Conservation (phyloP, 495 filamentous ascomycete genomes). For the Cudoniella acicularis region DNA sequence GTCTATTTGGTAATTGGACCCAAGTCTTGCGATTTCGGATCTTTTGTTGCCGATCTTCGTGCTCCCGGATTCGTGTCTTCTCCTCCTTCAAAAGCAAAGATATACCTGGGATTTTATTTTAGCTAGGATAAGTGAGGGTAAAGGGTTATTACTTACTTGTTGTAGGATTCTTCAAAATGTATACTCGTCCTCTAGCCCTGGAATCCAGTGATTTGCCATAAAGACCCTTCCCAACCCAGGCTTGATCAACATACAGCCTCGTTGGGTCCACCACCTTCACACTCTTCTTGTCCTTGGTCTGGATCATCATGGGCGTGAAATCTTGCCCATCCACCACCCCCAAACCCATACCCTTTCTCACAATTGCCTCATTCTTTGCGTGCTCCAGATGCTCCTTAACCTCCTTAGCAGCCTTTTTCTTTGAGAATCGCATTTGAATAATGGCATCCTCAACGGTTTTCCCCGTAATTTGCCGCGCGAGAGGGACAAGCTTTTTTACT, state of each 20-base stretch:
- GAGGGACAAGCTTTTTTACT: slow-evolving; percentile 79
- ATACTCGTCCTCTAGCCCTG: slow-evolving; percentile 64
- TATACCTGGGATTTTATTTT: slow-evolving; percentile 51
- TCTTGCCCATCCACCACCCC: slow-evolving; percentile 36
- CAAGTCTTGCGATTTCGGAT: slow-evolving; percentile 68
- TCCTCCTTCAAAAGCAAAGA: slow-evolving; percentile 88
- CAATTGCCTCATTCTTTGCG: slow-evolving; percentile 74
- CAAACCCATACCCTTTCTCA: slow-evolving; percentile 81
- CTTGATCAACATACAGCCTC: slow-evolving; percentile 79
- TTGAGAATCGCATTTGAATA: slow-evolving; percentile 89
- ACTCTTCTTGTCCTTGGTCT: slow-evolving; percentile 55
- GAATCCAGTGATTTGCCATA: slow-evolving; percentile 53
- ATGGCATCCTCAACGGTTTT: slow-evolving; percentile 92
- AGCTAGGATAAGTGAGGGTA: neutral
- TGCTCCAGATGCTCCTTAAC: slow-evolving; percentile 71
- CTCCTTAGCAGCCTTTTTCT: slow-evolving; percentile 87
- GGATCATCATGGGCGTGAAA: slow-evolving; percentile 36
- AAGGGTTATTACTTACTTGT: slow-evolving; percentile 79
- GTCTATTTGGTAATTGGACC: slow-evolving; percentile 78
- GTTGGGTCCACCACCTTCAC: slow-evolving; percentile 64
- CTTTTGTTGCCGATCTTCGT: slow-evolving; percentile 71
- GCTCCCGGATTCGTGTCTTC: slow-evolving; percentile 74
- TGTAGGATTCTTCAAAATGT: slow-evolving; percentile 58
- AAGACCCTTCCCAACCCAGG: slow-evolving; percentile 80
- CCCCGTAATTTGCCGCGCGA: slow-evolving; percentile 83